Evolutionary conservation across 768 basidiomycete genomes (phyloP), one percentile per base, ranked within the genome.

Genomic region (Pleurotus cornucopiae): DNA sequence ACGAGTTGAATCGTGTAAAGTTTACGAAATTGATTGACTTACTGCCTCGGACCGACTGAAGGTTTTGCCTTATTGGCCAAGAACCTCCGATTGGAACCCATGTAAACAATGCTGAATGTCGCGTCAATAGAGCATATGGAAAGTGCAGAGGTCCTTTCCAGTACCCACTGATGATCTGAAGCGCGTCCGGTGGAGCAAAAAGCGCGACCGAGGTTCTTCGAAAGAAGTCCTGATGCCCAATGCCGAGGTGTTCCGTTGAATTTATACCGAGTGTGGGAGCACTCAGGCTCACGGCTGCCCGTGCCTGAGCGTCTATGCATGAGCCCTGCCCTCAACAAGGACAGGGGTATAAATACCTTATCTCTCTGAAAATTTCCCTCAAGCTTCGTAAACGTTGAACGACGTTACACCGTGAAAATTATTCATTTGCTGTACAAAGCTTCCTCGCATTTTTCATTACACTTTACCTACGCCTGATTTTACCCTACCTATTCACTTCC

Each of bases 401-500:
- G 23, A 25, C 23, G 2, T 34, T 34, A 4, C 7, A 34, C 30
- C 30, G 7, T 11, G 11, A 34, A 34, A 2, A 1, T 11, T n/a
- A n/a, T 11, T 2, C 30, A 9, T 11, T 9, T 34, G 4, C 7
- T 34, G 4, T 11, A 30, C 30, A 2, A 2, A 11, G 9, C 11
- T 11, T 34, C 6, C 30, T 34, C 30, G 9, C 9, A 11, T 34
- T 34, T 2, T 34, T 34, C 6, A 0, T 34, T 4, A 1, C 3
- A 11, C 30, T 34, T 34, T 34, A 30, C 11, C 11, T 25, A 25
- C 23, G 23, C 23, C 23, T 30, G 30, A 30, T 11, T 20, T n/a
- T 12, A 20, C 51, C 51, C 39, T 53, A 21, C 39, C 34, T 72
- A 76, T 80, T 76, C 75, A 75, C 80, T 79, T 75, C 53, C 70